Evolutionary conservation across 2,329 filamentous ascomycete genomes (phyloP).

Genomic region (Myriosclerotinia scirpicola): DNA sequence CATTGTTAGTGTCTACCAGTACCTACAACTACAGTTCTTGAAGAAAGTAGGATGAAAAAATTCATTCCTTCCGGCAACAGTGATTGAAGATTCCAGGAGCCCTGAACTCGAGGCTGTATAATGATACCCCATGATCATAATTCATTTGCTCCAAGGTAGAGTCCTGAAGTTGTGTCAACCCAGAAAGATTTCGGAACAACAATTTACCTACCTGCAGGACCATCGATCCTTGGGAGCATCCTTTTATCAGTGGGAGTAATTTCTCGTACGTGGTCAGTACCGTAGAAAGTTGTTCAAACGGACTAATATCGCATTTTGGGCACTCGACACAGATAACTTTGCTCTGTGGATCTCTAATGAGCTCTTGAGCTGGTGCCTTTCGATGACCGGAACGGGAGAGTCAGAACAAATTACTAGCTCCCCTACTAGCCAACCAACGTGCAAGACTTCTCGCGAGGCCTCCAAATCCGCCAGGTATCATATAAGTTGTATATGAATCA

Average conservation of each 20-base stretch:
- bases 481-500: constrained; percentile 12
- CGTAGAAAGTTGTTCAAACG: not conserved
- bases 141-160: constrained; percentile 37
- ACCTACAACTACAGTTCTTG: constrained; percentile 34
- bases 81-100: constrained; percentile 29
- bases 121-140: constrained; percentile 40
- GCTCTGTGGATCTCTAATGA: constrained; percentile 21
- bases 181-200: not conserved
- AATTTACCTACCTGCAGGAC: constrained; percentile 33
- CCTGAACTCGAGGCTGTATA: constrained; percentile 40
- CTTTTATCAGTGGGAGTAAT: constrained; percentile 43
- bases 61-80: constrained; percentile 37
- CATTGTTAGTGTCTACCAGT: constrained; percentile 26
- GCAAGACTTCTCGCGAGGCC: constrained; percentile 37
- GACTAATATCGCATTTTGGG: constrained; percentile 4
- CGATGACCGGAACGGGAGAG: constrained; percentile 29
- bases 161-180: constrained; percentile 6
- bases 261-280: constrained; percentile 30
- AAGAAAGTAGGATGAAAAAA: constrained; percentile 46
- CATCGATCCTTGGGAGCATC: constrained; percentile 49
- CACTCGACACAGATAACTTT: constrained; percentile 1
- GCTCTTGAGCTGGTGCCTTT: constrained; percentile 8
- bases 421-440: constrained; percentile 30
- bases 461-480: constrained; percentile 37
- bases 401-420: constrained; percentile 37